phyloP scores from a whole-genome alignment of 306 rosid species.

The Lathyrus oleraceus region DNA sequence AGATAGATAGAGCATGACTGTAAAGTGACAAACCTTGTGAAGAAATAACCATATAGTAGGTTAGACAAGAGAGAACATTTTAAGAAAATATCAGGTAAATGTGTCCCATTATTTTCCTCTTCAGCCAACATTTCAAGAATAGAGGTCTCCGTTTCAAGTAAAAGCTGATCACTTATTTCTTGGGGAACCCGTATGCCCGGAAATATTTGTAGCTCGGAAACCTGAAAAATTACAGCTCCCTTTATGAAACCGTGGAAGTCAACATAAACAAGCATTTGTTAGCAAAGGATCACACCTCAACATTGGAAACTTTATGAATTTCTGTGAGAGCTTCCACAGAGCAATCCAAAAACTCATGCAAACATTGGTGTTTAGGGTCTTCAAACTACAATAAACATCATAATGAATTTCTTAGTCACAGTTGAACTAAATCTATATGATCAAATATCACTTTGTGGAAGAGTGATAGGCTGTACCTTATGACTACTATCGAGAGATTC shows the following conservation, averaged over 20 bases:
- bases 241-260: constrained; percentile 28
- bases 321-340: constrained; percentile 69
- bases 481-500: constrained; percentile 48
- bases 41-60: constrained; percentile 54
- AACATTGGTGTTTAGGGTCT: constrained; percentile 51
- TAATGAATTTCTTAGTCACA: constrained; percentile 26
- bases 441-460: constrained; percentile 21
- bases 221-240: constrained; percentile 48
- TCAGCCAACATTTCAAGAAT: constrained; percentile 60
- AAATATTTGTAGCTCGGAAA: constrained; percentile 42
- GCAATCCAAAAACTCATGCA: constrained; percentile 68
- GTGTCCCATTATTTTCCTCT: constrained; percentile 51
- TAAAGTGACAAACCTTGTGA: constrained; percentile 59
- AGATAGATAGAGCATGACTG: constrained; percentile 15
- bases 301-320: constrained; percentile 50
- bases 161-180: constrained; percentile 66
- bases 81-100: constrained; percentile 61
- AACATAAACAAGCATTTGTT: constrained; percentile 29
- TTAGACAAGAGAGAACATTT: constrained; percentile 71
- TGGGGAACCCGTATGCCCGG: constrained; percentile 59
- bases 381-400: constrained; percentile 56
- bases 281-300: constrained; percentile 57
- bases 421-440: constrained; percentile 18
- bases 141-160: constrained; percentile 70
- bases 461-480: constrained; percentile 49